phyloP scores from a whole-genome alignment of 441 rosid species.

The Dalechampia spathulata region DNA sequence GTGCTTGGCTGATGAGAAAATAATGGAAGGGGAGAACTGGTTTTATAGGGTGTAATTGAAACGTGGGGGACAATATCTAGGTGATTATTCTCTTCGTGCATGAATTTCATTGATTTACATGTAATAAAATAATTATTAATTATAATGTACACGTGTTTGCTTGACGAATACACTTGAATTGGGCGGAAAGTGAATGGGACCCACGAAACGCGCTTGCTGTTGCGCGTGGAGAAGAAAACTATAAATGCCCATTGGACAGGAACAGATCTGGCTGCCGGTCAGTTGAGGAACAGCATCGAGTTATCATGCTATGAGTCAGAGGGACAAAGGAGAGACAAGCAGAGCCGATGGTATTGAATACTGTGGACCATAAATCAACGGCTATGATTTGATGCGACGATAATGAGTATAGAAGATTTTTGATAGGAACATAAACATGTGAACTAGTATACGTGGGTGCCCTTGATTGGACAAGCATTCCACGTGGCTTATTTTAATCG shows the following conservation, averaged over 20 bases:
- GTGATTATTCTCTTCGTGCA: constrained; percentile 27
- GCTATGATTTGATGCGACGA: constrained; percentile 18
- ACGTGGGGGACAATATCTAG: constrained; percentile 14
- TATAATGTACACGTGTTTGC: constrained; percentile 17
- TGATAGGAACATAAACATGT: constrained; percentile 22
- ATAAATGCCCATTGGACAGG: constrained; percentile 13
- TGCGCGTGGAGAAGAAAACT: constrained; percentile 9
- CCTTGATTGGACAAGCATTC: constrained; percentile 21
- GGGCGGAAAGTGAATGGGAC: neutral
- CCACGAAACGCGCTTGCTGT: constrained; percentile 1
- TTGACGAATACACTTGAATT: constrained; percentile 7
- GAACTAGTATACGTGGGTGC: constrained; percentile 23
- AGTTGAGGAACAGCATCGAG: constrained; percentile 30
- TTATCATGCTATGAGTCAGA: constrained; percentile 22
- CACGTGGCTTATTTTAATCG: constrained; percentile 23
- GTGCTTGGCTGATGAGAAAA: constrained; percentile 17
- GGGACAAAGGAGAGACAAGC: constrained; percentile 47
- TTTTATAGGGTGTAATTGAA: constrained; percentile 28
- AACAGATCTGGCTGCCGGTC: constrained; percentile 32
- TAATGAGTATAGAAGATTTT: constrained; percentile 26
- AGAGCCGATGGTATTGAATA: constrained; percentile 25
- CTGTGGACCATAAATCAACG: constrained; percentile 31
- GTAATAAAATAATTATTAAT: too few relatives aligned
- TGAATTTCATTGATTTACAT: constrained; percentile 26
- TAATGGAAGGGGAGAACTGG: constrained; percentile 7